Base-by-base conservation (phyloP, 2,329 filamentous ascomycete species). In the Eutypa lata region DNA sequence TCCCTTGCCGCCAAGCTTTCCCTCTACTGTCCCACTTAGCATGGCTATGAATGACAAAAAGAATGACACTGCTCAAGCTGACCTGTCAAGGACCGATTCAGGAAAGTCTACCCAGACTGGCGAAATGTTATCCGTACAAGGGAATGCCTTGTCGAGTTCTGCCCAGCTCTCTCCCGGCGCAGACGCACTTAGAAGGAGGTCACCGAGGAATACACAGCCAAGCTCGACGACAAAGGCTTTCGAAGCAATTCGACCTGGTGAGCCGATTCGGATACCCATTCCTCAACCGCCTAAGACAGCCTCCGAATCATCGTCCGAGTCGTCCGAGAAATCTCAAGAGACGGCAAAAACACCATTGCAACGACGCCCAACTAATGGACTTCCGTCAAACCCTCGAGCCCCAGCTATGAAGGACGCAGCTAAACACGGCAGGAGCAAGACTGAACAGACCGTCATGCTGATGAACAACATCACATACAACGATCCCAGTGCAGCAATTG, bases 391-490 rank as follows among this genome's bases (percentile, higher is more conserved):
- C 47, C 78, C 79, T 3, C 70, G 71, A 33, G 69, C 74, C 5
- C 67, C 68, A 50, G 67, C 68, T 11, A 58, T 72, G 42, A 69
- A 64, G 47, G 49, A 58, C 16, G 51, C 67, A 2, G 54, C 59
- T 14, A 60, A 65, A 26, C 71, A 71, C 13, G 57, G 60, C 7
- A 53, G 52, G 48, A 58, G 49, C 16, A 61, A 60, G 50, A 72
- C 68, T 49, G 68, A 76, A 22, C 74, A 77, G 53, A 82, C 76
- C 3, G 74, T 83, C 45, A 77, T 84, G 75, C 76, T 82, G 50
- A 66, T 84, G 48, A 83, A 82, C 53, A 73, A 78, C 48, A 81
- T 83, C 51, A 72, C 79, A 35, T 83, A 82, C 56, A 71, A 83
- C 50, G 71, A 84, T 52, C 79, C 81, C 1, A 66, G 61, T 26